phyloP scores from a whole-genome alignment of 2,329 filamentous ascomycete species.

The Trichophyton benhamiae region DNA sequence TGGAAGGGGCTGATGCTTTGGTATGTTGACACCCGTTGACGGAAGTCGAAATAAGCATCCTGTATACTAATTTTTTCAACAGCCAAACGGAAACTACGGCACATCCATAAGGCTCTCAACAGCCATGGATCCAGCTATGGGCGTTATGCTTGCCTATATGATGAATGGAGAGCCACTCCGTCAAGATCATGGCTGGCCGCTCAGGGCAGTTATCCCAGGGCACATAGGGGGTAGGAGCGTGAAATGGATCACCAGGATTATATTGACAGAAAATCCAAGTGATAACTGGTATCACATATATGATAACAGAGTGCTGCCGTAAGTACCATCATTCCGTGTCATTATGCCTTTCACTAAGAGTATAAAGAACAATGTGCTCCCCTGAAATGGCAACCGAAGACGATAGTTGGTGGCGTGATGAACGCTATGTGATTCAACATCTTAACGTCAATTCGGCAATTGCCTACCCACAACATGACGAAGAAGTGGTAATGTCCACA shows the following conservation, averaged over 20 bases:
- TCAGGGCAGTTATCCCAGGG: slow-evolving; percentile 73
- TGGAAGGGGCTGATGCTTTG: slow-evolving; percentile 78
- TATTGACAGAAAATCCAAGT: slow-evolving; percentile 65
- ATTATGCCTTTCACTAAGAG: slow-evolving; percentile 6
- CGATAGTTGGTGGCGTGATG: slow-evolving; percentile 71
- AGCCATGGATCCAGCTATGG: slow-evolving; percentile 70
- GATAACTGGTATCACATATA: slow-evolving; percentile 95
- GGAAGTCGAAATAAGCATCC: neutral
- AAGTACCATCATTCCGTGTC: slow-evolving; percentile 13
- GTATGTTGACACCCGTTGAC: slow-evolving; percentile 23
- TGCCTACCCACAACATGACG: slow-evolving; percentile 67
- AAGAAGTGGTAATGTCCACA: slow-evolving; percentile 44
- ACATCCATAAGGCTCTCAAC: slow-evolving; percentile 81
- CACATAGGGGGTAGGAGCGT: slow-evolving; percentile 88
- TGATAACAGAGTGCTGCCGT: slow-evolving; percentile 77
- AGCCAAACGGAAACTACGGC: slow-evolving; percentile 78
- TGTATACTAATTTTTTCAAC: slow-evolving; percentile 13
- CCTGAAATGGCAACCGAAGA: slow-evolving; percentile 67
- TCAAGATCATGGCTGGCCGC: slow-evolving; percentile 75
- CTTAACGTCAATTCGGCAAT: slow-evolving; percentile 76
- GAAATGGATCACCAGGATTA: slow-evolving; percentile 78
- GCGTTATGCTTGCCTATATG: slow-evolving; percentile 75
- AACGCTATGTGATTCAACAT: slow-evolving; percentile 86
- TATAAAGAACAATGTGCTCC: slow-evolving; percentile 55
- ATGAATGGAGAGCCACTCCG: slow-evolving; percentile 78